Evolutionary conservation across 2,329 filamentous ascomycete genomes (phyloP).

Genomic region (Chaetothyriales sp.): DNA sequence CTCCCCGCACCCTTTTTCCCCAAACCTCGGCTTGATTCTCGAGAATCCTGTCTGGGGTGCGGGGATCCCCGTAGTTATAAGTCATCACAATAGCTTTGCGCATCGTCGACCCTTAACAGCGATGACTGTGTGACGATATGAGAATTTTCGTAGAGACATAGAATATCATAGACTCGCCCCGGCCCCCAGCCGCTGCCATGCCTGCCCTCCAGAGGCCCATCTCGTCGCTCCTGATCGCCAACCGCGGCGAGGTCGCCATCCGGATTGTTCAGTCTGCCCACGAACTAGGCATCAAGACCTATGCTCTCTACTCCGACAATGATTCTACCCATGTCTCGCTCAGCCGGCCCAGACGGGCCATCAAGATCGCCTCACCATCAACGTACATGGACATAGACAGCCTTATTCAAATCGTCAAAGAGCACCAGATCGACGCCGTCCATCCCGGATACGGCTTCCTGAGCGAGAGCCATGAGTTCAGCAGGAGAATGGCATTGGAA

Average conservation of each 20-base stretch:
- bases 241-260: conserved; percentile 50
- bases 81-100: not conserved
- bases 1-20: not conserved
- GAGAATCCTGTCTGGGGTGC: not conserved
- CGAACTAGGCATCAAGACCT: conserved; percentile 44
- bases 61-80: not conserved
- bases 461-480: conserved; percentile 41
- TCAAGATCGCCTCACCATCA: conserved; percentile 38
- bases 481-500: conserved; percentile 36
- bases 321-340: conserved; percentile 43
- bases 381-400: conserved; percentile 41
- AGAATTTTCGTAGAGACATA: not conserved
- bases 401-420: conserved; percentile 35
- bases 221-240: conserved; percentile 38
- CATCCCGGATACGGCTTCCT: conserved; percentile 53
- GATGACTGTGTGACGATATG: not conserved
- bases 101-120: not conserved
- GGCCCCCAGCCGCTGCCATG: conserved; percentile 1
- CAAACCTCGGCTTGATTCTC: not conserved
- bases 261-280: conserved; percentile 46
- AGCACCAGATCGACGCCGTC: conserved; percentile 41
- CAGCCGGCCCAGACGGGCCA: conserved; percentile 33
- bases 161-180: not conserved
- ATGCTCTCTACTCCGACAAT: conserved; percentile 41
- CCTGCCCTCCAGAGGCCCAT: conserved; percentile 26